phyloP scores from a whole-genome alignment of 805 yeast species.

The Naumovozyma castellii region DNA sequence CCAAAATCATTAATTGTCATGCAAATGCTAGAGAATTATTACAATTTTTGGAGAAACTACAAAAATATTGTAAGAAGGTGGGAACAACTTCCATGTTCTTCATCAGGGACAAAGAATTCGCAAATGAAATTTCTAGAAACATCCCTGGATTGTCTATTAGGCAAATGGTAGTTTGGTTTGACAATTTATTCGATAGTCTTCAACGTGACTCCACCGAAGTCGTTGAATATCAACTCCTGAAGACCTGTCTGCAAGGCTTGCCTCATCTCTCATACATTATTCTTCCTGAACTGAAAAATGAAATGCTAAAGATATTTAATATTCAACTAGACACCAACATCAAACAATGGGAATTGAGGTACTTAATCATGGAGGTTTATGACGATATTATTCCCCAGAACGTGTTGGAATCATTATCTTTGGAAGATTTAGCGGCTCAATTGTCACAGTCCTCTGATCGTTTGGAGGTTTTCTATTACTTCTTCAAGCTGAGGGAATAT shows the following conservation, averaged over 20 bases:
- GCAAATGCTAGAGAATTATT: slow-evolving; percentile 49
- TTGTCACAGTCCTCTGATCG: slow-evolving; percentile 1
- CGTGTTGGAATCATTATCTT: slow-evolving; percentile 8
- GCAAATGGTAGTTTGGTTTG: slow-evolving; percentile 25
- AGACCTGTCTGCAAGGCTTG: slow-evolving; percentile 36
- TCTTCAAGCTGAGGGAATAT: slow-evolving; percentile 45
- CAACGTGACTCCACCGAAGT: slow-evolving; percentile 12
- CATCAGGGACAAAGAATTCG: slow-evolving; percentile 24
- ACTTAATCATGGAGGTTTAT: slow-evolving; percentile 40
- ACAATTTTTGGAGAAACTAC: slow-evolving; percentile 42
- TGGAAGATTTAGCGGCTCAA: neutral
- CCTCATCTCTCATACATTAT: slow-evolving; percentile 25
- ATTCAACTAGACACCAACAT: slow-evolving; percentile 7
- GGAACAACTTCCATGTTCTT: slow-evolving; percentile 6
- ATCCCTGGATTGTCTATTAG: slow-evolving; percentile 38
- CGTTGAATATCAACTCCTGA: slow-evolving; percentile 17
- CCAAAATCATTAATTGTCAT: slow-evolving; percentile 37
- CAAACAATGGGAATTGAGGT: slow-evolving; percentile 39
- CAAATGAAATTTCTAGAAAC: slow-evolving; percentile 33
- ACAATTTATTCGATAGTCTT: slow-evolving; percentile 18
- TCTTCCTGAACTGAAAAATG: slow-evolving; percentile 14
- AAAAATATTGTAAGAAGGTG: slow-evolving; percentile 11
- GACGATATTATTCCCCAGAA: slow-evolving; percentile 30
- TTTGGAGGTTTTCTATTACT: slow-evolving; percentile 27
- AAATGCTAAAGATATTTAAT: slow-evolving; percentile 22